These are phyloP conservation scores for Colletotrichum eremochloae DNA, from an alignment of 2,329 filamentous ascomycete genomes.

Conservation along the genomic window DNA sequence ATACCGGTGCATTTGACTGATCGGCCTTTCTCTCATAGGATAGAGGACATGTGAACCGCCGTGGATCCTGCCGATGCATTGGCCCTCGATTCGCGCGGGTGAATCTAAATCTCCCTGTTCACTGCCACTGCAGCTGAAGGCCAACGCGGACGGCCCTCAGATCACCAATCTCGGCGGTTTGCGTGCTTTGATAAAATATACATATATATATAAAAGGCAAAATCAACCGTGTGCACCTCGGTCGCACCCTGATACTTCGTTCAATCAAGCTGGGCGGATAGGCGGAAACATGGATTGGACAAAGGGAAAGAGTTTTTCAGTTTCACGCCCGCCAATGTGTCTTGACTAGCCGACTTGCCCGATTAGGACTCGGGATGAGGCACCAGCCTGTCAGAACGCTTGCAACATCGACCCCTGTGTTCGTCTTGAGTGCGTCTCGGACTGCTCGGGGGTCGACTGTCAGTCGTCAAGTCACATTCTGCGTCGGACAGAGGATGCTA, in stretches of 20 bases:
- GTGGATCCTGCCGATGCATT: constrained; percentile 10
- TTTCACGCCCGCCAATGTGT: constrained; percentile 7
- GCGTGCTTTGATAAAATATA: constrained; percentile 1
- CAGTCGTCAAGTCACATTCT: constrained; percentile 2
- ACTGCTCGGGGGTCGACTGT: constrained; percentile 17
- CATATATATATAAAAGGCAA: not conserved
- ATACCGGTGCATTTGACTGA: constrained; percentile 1
- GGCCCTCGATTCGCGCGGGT: constrained; percentile 12
- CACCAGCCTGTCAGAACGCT: constrained; percentile 37
- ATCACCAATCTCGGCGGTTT: constrained; percentile 7
- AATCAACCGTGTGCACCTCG: not conserved
- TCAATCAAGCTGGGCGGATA: not conserved
- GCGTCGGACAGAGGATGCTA: not conserved
- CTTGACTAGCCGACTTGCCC: constrained; percentile 34
- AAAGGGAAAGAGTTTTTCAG: not conserved
- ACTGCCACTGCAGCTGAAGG: not conserved
- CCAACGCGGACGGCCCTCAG: not conserved
- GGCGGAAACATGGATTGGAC: not conserved
- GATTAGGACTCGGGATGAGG: constrained; percentile 38
- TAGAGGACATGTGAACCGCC: not conserved
- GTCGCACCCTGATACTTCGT: not conserved
- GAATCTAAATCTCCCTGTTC: not conserved
- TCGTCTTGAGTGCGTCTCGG: constrained; percentile 27
- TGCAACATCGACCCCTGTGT: constrained; percentile 28
- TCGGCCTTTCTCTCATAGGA: not conserved